These are phyloP conservation scores for Metarhizium humberi DNA, from an alignment of 2,329 filamentous ascomycete species.

Conservation along the genomic window DNA sequence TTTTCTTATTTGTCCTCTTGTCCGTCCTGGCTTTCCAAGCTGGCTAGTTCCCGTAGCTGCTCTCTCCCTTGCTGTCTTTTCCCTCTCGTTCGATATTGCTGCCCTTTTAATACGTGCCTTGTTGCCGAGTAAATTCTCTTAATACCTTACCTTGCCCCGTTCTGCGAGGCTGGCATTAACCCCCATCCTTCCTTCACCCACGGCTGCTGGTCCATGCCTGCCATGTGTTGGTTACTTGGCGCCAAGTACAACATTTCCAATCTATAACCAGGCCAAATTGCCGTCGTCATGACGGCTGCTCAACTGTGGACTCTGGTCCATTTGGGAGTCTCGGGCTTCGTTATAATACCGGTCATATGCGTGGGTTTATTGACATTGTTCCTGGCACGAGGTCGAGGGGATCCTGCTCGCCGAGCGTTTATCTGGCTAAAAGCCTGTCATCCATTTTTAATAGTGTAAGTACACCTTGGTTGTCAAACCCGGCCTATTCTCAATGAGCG, in stretches of 20 bases:
- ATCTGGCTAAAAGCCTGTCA: conserved; percentile 6
- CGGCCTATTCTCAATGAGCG: not conserved
- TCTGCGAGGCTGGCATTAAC: not conserved
- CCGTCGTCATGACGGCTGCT: conserved; percentile 2
- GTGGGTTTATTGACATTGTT: conserved; percentile 2
- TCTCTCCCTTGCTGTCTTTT: not conserved
- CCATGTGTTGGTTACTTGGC: conserved; percentile 1
- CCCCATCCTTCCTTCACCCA: not conserved
- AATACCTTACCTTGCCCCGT: not conserved
- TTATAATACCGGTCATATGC: conserved; percentile 4
- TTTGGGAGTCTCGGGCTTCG: conserved; percentile 5
- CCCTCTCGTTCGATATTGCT: not conserved
- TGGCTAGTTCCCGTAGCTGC: not conserved
- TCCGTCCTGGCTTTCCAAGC: not conserved
- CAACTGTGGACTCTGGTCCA: conserved; percentile 8
- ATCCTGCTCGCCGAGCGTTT: conserved; percentile 5
- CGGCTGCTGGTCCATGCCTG: not conserved
- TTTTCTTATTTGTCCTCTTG: not conserved
- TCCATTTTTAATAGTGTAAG: conserved; percentile 5
- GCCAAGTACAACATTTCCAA: not conserved
- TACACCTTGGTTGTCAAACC: not conserved
- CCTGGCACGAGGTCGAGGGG: conserved; percentile 2
- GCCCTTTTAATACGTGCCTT: not conserved
- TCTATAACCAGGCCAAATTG: not conserved
- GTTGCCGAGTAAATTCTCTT: not conserved